These are phyloP conservation scores for Schrenkiella parvula DNA, from an alignment of 345 rosid species.

Conservation along the genomic window DNA sequence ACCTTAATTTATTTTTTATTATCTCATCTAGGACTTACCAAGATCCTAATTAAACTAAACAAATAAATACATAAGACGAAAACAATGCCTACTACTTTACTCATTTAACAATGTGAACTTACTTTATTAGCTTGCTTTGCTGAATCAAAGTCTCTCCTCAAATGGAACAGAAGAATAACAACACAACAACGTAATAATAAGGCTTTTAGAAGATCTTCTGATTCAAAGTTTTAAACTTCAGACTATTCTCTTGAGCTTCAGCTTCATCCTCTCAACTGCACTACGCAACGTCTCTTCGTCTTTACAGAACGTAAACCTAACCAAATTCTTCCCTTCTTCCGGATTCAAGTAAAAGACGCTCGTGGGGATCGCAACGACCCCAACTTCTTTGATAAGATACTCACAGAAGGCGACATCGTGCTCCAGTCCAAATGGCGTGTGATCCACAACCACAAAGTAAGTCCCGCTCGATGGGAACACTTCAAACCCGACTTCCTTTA, in stretches of 20 bases:
- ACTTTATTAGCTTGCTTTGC: background rate
- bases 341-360: slow-evolving; percentile 90
- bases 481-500: slow-evolving; percentile 77
- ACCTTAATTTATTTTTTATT: background rate
- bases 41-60: background rate
- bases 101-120: background rate
- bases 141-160: slow-evolving; percentile 12
- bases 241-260: slow-evolving; percentile 60
- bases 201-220: background rate
- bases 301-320: slow-evolving; percentile 91
- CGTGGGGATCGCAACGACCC: slow-evolving; percentile 90
- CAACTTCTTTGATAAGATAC: slow-evolving; percentile 87
- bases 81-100: background rate
- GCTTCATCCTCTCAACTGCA: slow-evolving; percentile 88
- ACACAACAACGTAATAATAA: slow-evolving; percentile 2
- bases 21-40: background rate
- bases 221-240: background rate
- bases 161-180: slow-evolving; percentile 14
- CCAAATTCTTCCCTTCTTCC: slow-evolving; percentile 90
- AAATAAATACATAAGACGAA: background rate
- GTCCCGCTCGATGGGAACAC: slow-evolving; percentile 94
- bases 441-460: slow-evolving; percentile 86
- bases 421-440: slow-evolving; percentile 77
- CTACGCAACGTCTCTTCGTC: slow-evolving; percentile 82
- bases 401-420: slow-evolving; percentile 84